Conservation (phyloP, 1,139 yeast species). For the Scheffersomyces quercinus region DNA sequence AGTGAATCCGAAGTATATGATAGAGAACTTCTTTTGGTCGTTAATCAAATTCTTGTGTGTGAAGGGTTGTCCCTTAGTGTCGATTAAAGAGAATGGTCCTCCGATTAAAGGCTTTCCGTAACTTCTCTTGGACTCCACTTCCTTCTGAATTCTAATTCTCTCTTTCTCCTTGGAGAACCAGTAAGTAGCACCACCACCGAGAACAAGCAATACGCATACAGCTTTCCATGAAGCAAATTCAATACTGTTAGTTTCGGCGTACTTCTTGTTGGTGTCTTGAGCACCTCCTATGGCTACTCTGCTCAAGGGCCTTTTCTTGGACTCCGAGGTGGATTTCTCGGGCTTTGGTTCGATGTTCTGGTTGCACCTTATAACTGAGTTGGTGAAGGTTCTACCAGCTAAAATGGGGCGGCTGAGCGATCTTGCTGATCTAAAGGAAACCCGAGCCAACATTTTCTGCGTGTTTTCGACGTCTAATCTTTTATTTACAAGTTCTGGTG, state of each 20-base stretch:
- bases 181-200: constrained; percentile 71
- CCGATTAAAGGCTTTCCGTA: constrained; percentile 93
- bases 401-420: too few relatives aligned
- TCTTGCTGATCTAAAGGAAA: too few relatives aligned
- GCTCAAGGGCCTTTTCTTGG: constrained; percentile 43
- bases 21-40: constrained; percentile 57
- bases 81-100: constrained; percentile 77
- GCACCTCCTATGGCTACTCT: constrained; percentile 50
- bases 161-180: constrained; percentile 74
- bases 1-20: constrained; percentile 91
- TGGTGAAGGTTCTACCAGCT: too few relatives aligned
- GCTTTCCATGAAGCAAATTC: constrained; percentile 92
- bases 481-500: too few relatives aligned
- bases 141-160: constrained; percentile 68
- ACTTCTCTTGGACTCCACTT: constrained; percentile 82
- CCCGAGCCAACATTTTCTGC: too few relatives aligned
- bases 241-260: constrained; percentile 39
- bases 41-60: constrained; percentile 77
- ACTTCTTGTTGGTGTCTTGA: constrained; percentile 24
- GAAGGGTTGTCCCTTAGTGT: constrained; percentile 68
- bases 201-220: constrained; percentile 58
- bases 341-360: constrained; percentile 3
- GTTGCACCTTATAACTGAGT: too few relatives aligned
- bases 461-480: too few relatives aligned
- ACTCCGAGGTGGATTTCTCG: constrained; percentile 7